Evolutionary conservation across 768 basidiomycete species (phyloP).

Genomic region (Suillus paluster): DNA sequence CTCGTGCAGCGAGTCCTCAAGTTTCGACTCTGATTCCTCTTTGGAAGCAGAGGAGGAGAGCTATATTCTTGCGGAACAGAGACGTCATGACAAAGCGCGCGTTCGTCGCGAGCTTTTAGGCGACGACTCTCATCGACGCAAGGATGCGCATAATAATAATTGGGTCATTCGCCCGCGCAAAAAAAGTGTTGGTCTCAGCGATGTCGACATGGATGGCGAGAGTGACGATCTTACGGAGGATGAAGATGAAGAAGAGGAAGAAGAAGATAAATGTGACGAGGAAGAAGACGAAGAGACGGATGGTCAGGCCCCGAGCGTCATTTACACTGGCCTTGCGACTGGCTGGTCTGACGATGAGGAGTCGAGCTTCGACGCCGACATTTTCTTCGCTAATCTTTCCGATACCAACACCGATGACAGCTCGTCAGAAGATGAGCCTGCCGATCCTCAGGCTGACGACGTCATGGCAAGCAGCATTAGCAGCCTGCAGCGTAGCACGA

Average conservation of each 20-base stretch:
- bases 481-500: constrained; percentile 43
- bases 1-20: constrained; percentile 37
- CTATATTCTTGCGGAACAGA: constrained; percentile 55
- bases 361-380: constrained; percentile 79
- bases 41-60: constrained; percentile 66
- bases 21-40: constrained; percentile 57
- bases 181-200: constrained; percentile 67
- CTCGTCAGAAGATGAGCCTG: constrained; percentile 48
- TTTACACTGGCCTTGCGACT: constrained; percentile 68
- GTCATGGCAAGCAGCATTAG: constrained; percentile 29
- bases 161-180: constrained; percentile 77
- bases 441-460: constrained; percentile 40
- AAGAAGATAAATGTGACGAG: constrained; percentile 40
- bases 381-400: constrained; percentile 82
- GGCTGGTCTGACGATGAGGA: constrained; percentile 84
- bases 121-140: constrained; percentile 49
- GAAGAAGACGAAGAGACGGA: constrained; percentile 54
- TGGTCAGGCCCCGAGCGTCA: constrained; percentile 40
- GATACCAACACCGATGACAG: constrained; percentile 49
- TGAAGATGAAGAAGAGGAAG: constrained; percentile 55
- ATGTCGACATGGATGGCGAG: constrained; percentile 68
- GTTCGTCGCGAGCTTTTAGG: constrained; percentile 64
- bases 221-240: constrained; percentile 60
- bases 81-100: constrained; percentile 53
- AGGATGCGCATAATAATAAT: constrained; percentile 49